Conservation (phyloP, 2,329 filamentous ascomycete genomes). For the Fusarium sp. region DNA sequence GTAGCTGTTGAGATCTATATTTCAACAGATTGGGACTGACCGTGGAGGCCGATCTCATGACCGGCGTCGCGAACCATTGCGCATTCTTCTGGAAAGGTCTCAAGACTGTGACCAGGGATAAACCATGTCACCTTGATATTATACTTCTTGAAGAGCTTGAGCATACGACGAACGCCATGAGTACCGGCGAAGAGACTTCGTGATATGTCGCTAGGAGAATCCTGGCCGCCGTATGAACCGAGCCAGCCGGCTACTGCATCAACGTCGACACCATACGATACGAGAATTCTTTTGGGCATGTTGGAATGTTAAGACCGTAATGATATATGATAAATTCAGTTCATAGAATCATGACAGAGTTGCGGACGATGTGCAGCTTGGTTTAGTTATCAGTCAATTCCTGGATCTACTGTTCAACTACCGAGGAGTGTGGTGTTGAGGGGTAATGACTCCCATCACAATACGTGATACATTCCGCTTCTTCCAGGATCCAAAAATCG, state of each 20-base stretch:
- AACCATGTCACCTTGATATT: conserved; percentile 73
- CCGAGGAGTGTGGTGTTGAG: neutral
- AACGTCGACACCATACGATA: conserved; percentile 74
- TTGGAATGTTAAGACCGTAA: rapidly evolving
- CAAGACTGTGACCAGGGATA: conserved; percentile 61
- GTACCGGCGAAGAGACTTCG: conserved; percentile 73
- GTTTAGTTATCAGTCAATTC: neutral
- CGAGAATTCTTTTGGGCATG: conserved; percentile 12
- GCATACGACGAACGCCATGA: conserved; percentile 70
- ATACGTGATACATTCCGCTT: neutral
- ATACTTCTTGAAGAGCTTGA: conserved; percentile 79
- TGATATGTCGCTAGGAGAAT: conserved; percentile 64
- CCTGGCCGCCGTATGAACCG: conserved; percentile 78
- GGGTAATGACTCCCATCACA: neutral
- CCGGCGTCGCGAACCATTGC: conserved; percentile 58
- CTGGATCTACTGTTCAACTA: neutral
- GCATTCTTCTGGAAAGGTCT: conserved; percentile 61
- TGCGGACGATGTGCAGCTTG: rapidly evolving
- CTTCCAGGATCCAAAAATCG: neutral
- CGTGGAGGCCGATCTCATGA: conserved; percentile 69
- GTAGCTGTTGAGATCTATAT: too few species aligned
- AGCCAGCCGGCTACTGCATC: conserved; percentile 83
- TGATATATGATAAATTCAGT: rapidly evolving
- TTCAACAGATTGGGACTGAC: neutral
- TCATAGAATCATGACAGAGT: too few species aligned